A percentile compares a stretch with the other conserved stretches of the same genome.
Conservation (phyloP, 2,329 filamentous ascomycete genomes). For the Claviceps monticola region DNA sequence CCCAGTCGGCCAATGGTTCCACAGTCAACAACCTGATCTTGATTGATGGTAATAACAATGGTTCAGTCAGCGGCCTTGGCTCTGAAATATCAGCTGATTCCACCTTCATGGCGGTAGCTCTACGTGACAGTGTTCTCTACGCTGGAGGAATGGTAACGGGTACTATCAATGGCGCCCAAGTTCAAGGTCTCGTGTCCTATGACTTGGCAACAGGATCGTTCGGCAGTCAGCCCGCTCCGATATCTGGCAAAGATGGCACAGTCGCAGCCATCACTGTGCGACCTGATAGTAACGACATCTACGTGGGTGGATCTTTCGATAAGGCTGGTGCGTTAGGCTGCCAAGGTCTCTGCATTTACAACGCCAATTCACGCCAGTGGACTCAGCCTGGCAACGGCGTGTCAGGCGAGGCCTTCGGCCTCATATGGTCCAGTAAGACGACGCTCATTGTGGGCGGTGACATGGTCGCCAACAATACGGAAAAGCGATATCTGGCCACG, state of each 20-base stretch:
- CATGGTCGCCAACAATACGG: conserved; percentile 51
- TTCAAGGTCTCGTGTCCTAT: conserved; percentile 70
- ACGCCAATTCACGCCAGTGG: conserved; percentile 61
- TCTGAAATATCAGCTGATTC: conserved; percentile 56
- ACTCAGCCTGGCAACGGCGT: conserved; percentile 61
- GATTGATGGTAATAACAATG: conserved; percentile 59
- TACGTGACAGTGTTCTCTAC: conserved; percentile 56
- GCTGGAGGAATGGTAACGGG: conserved; percentile 74
- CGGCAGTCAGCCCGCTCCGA: conserved; percentile 57
- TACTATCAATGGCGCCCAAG: conserved; percentile 41
- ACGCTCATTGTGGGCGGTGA: conserved; percentile 67
- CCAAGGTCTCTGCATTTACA: conserved; percentile 68
- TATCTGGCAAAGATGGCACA: conserved; percentile 54
- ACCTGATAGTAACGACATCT: conserved; percentile 60
- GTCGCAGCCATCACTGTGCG: conserved; percentile 67
- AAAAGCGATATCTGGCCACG: conserved; percentile 49
- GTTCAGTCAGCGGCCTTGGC: conserved; percentile 55
- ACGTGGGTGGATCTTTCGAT: conserved; percentile 75
- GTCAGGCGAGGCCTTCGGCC: conserved; percentile 52
- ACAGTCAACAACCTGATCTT: conserved; percentile 68
- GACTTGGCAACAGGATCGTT: conserved; percentile 55
- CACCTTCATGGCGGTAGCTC: conserved; percentile 57
- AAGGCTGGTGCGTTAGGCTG: conserved; percentile 73
- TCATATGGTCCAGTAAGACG: conserved; percentile 64
- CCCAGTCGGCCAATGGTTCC: conserved; percentile 53